Evolutionary conservation across 306 rosid genomes (phyloP), one percentile per base, ranked within the genome.

Genomic region (Cyamopsis tetragonoloba): DNA sequence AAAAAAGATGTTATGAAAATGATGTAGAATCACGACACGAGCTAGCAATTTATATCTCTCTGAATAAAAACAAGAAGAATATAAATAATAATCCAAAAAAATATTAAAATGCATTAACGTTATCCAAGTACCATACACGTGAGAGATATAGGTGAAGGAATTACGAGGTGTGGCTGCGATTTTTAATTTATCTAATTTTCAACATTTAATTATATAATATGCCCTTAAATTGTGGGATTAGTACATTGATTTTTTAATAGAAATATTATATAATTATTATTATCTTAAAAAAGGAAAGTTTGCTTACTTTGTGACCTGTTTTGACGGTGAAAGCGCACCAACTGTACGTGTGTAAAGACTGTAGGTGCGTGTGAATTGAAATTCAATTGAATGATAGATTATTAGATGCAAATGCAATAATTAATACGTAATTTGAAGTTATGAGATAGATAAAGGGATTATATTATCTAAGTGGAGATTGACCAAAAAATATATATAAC

Each of bases 251-350:
- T 50, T 32, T 17, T 14, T 32, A 50, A 28, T 49, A 34, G 8
- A n/a, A n/a, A n/a, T n/a, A n/a, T n/a, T n/a, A n/a, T n/a, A n/a
- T n/a, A n/a, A n/a, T n/a, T n/a, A n/a, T n/a, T n/a, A 4, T 14
- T 42, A 47, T 60, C 61, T 57, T 20, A 59, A 34, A 77, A 77
- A 66, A 38, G 12, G 73, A 54, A 66, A 68, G 30, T 30, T 68
- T 54, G 22, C 48, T 34, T 20, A 39, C 27, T 38, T 1, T 22
- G 28, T 54, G 73, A 59, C 57, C 30, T 26, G 64, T 37, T 57
- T 44, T 23, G 78, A 72, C 39, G 49, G 62, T 61, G 82, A 77
- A 77, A 50, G 74, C 59, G 19, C 62, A 75, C 74, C 84, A 48
- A 62, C 77, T 13, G 24, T n/a, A n/a, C n/a, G n/a, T 51, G 55